These are phyloP conservation scores for Sporopachydermia quercuum DNA, from an alignment of 805 yeast species.

Conservation along the genomic window DNA sequence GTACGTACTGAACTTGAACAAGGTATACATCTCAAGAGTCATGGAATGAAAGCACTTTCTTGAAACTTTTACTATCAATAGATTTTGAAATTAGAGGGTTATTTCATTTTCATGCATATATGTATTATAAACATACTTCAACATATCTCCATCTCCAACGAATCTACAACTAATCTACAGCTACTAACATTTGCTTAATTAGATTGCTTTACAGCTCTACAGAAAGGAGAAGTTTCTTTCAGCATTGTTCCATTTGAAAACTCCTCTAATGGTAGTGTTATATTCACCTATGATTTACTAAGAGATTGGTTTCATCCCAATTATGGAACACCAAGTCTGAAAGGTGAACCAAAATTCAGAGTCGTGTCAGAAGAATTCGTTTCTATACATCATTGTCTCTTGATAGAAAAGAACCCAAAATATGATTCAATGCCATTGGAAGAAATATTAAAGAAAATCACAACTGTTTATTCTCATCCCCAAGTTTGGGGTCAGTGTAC, in stretches of 20 bases:
- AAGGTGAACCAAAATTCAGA: constrained; percentile 23
- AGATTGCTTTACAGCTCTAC: constrained; percentile 48
- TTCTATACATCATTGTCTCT: constrained; percentile 63
- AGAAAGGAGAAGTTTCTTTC: constrained; percentile 35
- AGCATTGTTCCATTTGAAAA: constrained; percentile 86
- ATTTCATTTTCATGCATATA: too few species aligned
- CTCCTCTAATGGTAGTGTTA: constrained; percentile 90
- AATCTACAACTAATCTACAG: constrained; percentile 9
- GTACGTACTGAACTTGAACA: constrained; percentile 32
- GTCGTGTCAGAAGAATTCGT: constrained; percentile 75
- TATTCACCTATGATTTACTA: constrained; percentile 66
- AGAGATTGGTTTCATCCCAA: constrained; percentile 43
- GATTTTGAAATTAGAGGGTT: too few species aligned
- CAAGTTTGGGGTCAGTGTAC: constrained; percentile 95
- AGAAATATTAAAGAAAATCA: constrained; percentile 24
- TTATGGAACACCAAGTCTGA: constrained; percentile 1
- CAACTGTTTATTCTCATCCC: constrained; percentile 74
- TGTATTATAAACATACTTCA: too few species aligned
- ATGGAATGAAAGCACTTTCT: too few species aligned
- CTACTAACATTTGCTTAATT: constrained; percentile 26
- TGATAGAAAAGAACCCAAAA: constrained; percentile 25
- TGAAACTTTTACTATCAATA: too few species aligned
- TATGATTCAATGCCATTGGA: background rate
- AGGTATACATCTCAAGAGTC: too few species aligned
- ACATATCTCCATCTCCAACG: constrained; percentile 14